Evolutionary conservation across 2,329 filamentous ascomycete species (phyloP).

Genomic region (Ambrosiella cleistominuta): DNA sequence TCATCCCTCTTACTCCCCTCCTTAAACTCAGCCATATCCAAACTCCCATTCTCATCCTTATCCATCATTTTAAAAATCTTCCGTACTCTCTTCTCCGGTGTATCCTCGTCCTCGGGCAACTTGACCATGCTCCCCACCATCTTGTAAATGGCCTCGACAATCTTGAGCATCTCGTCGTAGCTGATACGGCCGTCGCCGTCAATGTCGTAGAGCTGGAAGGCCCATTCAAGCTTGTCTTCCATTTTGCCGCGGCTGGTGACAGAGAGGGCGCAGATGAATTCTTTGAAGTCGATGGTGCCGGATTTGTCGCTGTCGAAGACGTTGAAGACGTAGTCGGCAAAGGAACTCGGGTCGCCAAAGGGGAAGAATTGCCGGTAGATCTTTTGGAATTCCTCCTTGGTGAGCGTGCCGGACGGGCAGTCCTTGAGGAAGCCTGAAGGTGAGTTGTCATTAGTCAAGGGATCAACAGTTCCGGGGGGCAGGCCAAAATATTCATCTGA

Average conservation of each 20-base stretch:
- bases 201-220: slow-evolving; percentile 97
- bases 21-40: slow-evolving; percentile 97
- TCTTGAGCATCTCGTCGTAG: slow-evolving; percentile 97
- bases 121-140: slow-evolving; percentile 93
- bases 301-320: slow-evolving; percentile 97
- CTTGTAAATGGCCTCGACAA: slow-evolving; percentile 98
- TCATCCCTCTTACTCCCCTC: slow-evolving; percentile 97
- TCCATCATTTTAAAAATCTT: slow-evolving; percentile 99
- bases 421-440: slow-evolving; percentile 83
- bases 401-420: slow-evolving; percentile 89
- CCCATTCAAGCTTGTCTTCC: slow-evolving; percentile 99
- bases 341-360: slow-evolving; percentile 90
- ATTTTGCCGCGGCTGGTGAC: slow-evolving; percentile 95
- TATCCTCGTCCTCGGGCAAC: slow-evolving; percentile 94
- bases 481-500: too few species aligned
- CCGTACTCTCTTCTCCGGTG: slow-evolving; percentile 88
- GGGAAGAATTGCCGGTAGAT: slow-evolving; percentile 99
- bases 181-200: slow-evolving; percentile 98
- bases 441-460: background rate
- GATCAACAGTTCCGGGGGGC: background rate
- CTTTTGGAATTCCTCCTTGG: slow-evolving; percentile 97
- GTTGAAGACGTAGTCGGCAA: slow-evolving; percentile 98
- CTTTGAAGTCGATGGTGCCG: slow-evolving; percentile 96
- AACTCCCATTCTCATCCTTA: slow-evolving; percentile 94
- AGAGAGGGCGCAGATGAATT: slow-evolving; percentile 95